Percentiles rank a stretch among this genome's conserved stretches.
phyloP scores from a whole-genome alignment of 2,329 filamentous ascomycete species.

The Cordyceps cicadae region DNA sequence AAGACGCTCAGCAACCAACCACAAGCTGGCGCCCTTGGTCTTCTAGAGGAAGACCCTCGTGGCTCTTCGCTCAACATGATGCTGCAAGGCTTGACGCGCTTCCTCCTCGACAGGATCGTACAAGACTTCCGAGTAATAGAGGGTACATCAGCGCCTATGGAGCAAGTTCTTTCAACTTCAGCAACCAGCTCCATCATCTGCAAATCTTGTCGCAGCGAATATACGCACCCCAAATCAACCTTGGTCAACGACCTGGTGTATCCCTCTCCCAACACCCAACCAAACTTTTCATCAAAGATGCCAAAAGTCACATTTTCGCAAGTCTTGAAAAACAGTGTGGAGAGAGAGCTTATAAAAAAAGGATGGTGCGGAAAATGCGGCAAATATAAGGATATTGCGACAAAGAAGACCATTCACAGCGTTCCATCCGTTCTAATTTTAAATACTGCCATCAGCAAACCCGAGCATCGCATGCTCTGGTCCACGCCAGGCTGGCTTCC shows the following conservation, averaged over 20 bases:
- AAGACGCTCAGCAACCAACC: conserved; percentile 80
- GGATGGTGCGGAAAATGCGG: conserved; percentile 92
- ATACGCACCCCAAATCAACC: conserved; percentile 66
- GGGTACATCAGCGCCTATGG: conserved; percentile 55
- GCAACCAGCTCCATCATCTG: conserved; percentile 72
- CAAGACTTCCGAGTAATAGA: conserved; percentile 65
- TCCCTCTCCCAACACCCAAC: conserved; percentile 43
- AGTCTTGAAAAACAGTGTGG: conserved; percentile 84
- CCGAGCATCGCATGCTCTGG: conserved; percentile 76
- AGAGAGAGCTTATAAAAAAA: conserved; percentile 70
- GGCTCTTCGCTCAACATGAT: conserved; percentile 68
- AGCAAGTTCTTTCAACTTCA: conserved; percentile 63
- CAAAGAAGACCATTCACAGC: conserved; percentile 72
- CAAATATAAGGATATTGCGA: conserved; percentile 79
- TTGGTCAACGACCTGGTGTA: conserved; percentile 84
- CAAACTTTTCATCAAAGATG: conserved; percentile 38
- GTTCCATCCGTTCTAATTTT: conserved; percentile 83
- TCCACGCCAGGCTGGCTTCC: conserved; percentile 84
- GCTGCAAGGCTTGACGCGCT: conserved; percentile 78
- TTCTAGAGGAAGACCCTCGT: conserved; percentile 76
- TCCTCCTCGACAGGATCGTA: conserved; percentile 73
- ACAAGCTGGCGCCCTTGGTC: conserved; percentile 65
- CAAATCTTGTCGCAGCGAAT: conserved; percentile 80
- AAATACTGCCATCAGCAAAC: conserved; percentile 66
- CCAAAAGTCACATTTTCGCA: conserved; percentile 70